Conservation (phyloP, 1,284 basidiomycete genomes). For the Leccinum colubrinum region DNA sequence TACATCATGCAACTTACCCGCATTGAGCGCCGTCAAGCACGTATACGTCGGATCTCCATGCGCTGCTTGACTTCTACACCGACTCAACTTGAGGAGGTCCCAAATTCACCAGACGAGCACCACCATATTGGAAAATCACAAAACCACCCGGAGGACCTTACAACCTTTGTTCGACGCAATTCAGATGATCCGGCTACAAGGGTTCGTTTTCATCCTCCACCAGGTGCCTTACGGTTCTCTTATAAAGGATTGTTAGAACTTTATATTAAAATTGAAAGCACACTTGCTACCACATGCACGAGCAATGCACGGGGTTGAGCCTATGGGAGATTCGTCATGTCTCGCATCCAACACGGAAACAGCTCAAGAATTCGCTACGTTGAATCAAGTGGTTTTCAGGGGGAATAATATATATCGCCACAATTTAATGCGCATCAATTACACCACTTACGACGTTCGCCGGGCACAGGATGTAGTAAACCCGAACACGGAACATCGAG, state of each 20-base stretch:
- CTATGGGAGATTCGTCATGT: not conserved
- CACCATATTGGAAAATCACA: not conserved
- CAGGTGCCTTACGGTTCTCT: not conserved
- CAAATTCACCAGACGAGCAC: not conserved
- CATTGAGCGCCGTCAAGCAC: not conserved
- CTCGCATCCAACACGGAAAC: not conserved
- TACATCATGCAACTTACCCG: not conserved
- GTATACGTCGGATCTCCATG: not conserved
- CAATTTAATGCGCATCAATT: not conserved
- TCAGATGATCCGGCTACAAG: not conserved
- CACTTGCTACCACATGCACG: not conserved
- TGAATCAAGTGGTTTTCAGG: not conserved
- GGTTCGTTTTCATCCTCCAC: not conserved
- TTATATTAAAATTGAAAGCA: not conserved
- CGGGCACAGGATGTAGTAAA: not conserved
- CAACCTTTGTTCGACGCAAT: not conserved
- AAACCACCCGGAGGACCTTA: not conserved
- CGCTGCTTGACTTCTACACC: not conserved
- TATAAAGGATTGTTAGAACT: not conserved
- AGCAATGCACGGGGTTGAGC: not conserved
- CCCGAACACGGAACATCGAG: not conserved
- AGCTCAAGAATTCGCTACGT: no score
- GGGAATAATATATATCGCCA: not conserved
- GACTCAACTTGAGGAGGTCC: not conserved
- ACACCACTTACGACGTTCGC: not conserved